Conservation (phyloP, 73 alveolate species). For the Paramecium primaurelia region DNA sequence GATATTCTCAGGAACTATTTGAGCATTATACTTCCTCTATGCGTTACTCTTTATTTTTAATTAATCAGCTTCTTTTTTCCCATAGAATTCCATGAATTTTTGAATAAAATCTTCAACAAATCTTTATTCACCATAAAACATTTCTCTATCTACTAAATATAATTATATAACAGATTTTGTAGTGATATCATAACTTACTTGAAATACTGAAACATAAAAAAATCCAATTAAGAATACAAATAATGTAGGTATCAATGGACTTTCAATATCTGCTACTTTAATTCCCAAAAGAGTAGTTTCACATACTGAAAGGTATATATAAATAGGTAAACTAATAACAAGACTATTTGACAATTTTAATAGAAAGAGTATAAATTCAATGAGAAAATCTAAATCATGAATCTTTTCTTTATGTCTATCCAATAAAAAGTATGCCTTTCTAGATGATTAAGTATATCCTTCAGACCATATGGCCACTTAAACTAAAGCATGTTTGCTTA, state of each 20-base stretch:
- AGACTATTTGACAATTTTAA: conserved; percentile 24
- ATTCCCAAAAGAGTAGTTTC: not conserved
- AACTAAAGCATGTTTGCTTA: conserved; percentile 43
- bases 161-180: conserved; percentile 21
- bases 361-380: conserved; percentile 15
- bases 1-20: not conserved
- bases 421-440: conserved; percentile 48
- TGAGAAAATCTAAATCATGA: conserved; percentile 52
- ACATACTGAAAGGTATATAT: not conserved
- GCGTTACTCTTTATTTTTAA: not conserved
- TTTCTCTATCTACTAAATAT: conserved; percentile 37
- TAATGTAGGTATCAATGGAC: conserved; percentile 39
- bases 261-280: not conserved
- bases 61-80: conserved; percentile 1
- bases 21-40: not conserved
- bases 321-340: conserved; percentile 18
- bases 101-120: conserved; percentile 54
- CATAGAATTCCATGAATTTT: conserved; percentile 62
- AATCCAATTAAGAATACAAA: conserved; percentile 22
- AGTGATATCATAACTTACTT: conserved; percentile 34
- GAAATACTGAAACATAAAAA: conserved; percentile 12
- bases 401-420: conserved; percentile 52
- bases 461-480: conserved; percentile 52
- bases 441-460: conserved; percentile 44
- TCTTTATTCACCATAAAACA: conserved; percentile 61